A percentile compares a stretch with the other conserved stretches of the same genome.
Evolutionary conservation across 2,329 filamentous ascomycete genomes (phyloP).

Genomic region (Xylariaceae sp.): DNA sequence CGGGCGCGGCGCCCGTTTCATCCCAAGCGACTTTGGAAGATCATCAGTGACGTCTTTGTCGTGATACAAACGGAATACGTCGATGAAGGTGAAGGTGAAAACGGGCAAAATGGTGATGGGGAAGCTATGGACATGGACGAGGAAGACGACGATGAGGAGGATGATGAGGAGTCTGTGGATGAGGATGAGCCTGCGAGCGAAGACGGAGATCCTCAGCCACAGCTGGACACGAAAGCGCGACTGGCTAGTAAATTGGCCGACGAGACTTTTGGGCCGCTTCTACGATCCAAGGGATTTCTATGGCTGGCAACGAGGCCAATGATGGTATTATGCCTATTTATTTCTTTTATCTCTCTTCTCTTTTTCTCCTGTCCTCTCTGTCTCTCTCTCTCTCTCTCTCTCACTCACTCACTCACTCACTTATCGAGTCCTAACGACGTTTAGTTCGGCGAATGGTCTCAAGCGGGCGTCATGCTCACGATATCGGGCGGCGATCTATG

Average conservation of each 20-base stretch:
- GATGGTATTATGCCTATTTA: conserved; percentile 26
- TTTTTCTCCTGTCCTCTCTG: not conserved
- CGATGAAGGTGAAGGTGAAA: conserved; percentile 28
- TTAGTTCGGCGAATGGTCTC: conserved; percentile 55
- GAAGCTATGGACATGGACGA: conserved; percentile 21
- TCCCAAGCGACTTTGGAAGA: conserved; percentile 40
- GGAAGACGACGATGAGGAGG: conserved; percentile 23
- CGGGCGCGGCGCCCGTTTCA: conserved; percentile 51
- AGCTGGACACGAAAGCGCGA: conserved; percentile 31
- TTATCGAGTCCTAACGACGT: too few relatives aligned
- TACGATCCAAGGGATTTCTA: conserved; percentile 59
- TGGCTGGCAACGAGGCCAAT: conserved; percentile 54
- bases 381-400: conserved; percentile 5
- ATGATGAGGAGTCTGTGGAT: conserved; percentile 19
- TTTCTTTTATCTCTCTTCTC: not conserved
- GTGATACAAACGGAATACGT: conserved; percentile 44
- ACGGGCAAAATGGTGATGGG: conserved; percentile 22
- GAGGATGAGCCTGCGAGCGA: conserved; percentile 15
- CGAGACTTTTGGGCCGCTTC: conserved; percentile 48
- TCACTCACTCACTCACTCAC: not conserved
- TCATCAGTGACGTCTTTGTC: conserved; percentile 44
- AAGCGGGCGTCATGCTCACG: conserved; percentile 59
- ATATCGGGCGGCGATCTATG: conserved; percentile 50
- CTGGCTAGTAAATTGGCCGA: conserved; percentile 51
- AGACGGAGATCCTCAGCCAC: conserved; percentile 25